These are phyloP conservation scores for Globisporangium irregulare DNA, from an alignment of 352 stramenopile species.

Conservation along the genomic window DNA sequence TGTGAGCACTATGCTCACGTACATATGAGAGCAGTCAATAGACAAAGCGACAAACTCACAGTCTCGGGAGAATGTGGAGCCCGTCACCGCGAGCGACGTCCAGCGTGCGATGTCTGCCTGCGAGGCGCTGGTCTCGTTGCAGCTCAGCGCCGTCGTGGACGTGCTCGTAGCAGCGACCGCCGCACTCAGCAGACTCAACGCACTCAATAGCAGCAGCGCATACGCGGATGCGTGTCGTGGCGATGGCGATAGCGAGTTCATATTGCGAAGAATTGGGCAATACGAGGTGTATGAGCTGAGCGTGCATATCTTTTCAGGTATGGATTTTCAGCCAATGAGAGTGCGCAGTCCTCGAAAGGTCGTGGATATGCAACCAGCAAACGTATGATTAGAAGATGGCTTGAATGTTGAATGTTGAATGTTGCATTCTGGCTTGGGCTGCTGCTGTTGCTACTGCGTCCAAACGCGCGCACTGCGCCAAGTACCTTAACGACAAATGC, in stretches of 20 bases:
- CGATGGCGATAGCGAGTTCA: not conserved
- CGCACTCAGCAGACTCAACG: not conserved
- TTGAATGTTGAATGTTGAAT: not conserved
- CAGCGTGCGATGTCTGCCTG: conserved; percentile 49
- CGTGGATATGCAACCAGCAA: not conserved
- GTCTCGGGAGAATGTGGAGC: conserved; percentile 62
- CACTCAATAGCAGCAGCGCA: not conserved
- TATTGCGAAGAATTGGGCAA: too few relatives aligned
- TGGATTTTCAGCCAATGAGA: not conserved
- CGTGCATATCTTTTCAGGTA: not conserved
- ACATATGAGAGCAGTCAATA: not conserved
- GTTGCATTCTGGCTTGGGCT: not conserved
- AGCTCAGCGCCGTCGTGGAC: conserved; percentile 29
- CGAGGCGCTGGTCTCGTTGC: conserved; percentile 43
- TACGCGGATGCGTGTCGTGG: not conserved
- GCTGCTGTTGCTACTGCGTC: not conserved
- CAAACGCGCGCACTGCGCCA: not conserved
- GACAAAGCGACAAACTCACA: conserved; percentile 29
- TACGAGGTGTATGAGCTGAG: too few relatives aligned
- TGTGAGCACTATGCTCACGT: too few relatives aligned
- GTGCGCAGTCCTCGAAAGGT: conserved; percentile 8
- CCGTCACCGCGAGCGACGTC: conserved; percentile 34
- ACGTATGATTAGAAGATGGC: not conserved
- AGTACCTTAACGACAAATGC: not conserved
- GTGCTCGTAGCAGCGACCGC: not conserved